Base-by-base conservation (phyloP, 768 basidiomycete genomes). In the Chalciporus pseudorubinellus region DNA sequence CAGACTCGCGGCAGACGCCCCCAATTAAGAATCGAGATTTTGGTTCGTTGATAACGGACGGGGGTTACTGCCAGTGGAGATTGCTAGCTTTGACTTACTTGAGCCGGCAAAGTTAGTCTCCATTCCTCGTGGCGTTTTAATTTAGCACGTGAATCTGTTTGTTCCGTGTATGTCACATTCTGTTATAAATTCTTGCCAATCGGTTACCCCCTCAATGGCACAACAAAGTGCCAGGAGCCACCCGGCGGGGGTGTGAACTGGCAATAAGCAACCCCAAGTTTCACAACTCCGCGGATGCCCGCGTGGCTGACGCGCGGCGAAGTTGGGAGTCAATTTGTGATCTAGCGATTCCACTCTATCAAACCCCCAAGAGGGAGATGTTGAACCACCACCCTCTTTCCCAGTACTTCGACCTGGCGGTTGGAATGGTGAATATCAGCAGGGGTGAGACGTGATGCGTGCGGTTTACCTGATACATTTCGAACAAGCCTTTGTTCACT, bases 381-480 rank as follows among this genome's bases (percentile, higher is more conserved):
- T 67, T 98, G 95, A 4, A 98, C 92, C 5, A 98, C 95, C n/a
- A 98, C 95, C 14, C 90, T 80, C 70, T 98, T 98, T 14, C 86
- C 84, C 38, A 98, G 74, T 12, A 98, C 94, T 69, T 99, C 95
- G 7, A 85, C 93, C 82, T 91, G 53, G 20, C 22, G 49, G 22
- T 20, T 50, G 24, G 19, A 29, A 14, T 29, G 42, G 45, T 55
- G 42, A 64, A 41, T 44, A 48, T 54, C n/a, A 29, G 28, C 36
- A 29, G 3, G 20, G 6, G 33, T 1, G 24, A 41, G 6, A 26
- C 43, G 14, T n/a, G 31, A 22, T 44, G 20, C 29, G n/a, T n/a
- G n/a, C n/a, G 34, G 51, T 58, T 64, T 61, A 83, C 89, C 75
- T 92, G 83, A 67, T 95, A 98, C 95, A 99, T 98, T 73, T 95